phyloP scores from a whole-genome alignment of 2,329 filamentous ascomycete genomes.

The Colletotrichum sojae region DNA sequence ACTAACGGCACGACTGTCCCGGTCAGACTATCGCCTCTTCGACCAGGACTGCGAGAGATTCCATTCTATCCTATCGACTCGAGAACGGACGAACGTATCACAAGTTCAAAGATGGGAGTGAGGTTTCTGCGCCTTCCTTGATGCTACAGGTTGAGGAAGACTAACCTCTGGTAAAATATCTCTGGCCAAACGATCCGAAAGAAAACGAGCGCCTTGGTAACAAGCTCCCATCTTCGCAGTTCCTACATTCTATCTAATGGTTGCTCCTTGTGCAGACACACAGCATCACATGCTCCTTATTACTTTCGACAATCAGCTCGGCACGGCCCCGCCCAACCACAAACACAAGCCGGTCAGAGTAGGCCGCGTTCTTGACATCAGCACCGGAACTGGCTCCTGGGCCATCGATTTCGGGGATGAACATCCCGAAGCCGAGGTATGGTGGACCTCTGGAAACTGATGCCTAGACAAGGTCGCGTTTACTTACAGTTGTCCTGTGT shows the following conservation, averaged over 20 bases:
- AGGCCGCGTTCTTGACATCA: constrained; percentile 57
- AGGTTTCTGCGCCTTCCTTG: too few relatives aligned
- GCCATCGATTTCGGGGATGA: constrained; percentile 59
- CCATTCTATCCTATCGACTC: neutral
- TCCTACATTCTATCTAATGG: neutral
- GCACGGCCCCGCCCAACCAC: constrained; percentile 44
- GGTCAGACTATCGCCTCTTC: neutral
- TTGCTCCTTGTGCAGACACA: constrained; percentile 45
- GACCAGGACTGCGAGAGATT: neutral
- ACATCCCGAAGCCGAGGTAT: constrained; percentile 50
- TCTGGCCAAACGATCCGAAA: constrained; percentile 33
- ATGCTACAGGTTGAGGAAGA: too few relatives aligned
- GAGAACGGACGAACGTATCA: neutral
- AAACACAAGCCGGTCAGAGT: constrained; percentile 39
- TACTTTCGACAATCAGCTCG: constrained; percentile 49
- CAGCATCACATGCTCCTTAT: constrained; percentile 53
- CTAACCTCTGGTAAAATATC: constrained; percentile 25
- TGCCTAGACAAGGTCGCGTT: too few relatives aligned
- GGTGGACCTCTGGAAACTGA: too few relatives aligned
- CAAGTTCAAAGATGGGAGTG: neutral
- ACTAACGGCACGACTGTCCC: neutral
- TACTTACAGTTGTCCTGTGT: neutral
- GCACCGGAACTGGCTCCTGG: constrained; percentile 63
- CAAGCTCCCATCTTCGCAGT: neutral
- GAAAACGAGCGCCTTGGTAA: constrained; percentile 34